Percentiles rank a stretch among this genome's conserved stretches.
These are phyloP conservation scores for Saksenaea vasiformis DNA, from an alignment of 371 early-diverging fungal genomes.

Conservation along the genomic window DNA sequence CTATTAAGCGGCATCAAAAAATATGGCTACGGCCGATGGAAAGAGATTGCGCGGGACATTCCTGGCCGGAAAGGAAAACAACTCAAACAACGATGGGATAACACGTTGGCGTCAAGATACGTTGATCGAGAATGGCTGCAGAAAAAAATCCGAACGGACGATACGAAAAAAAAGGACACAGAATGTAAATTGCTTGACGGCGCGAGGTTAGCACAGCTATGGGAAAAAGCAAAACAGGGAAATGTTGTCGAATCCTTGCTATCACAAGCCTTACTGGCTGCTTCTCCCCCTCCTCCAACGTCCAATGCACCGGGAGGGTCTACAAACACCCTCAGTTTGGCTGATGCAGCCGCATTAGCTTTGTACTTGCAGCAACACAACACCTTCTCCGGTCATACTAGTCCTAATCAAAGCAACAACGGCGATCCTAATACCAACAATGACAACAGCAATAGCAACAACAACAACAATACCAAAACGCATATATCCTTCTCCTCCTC, in stretches of 20 bases:
- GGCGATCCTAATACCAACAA: neutral
- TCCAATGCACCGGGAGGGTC: neutral
- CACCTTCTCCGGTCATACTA: slow-evolving; percentile 14
- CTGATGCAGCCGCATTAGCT: slow-evolving; percentile 14
- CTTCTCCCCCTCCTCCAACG: neutral
- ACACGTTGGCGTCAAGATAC: slow-evolving; percentile 43
- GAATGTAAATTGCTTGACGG: neutral
- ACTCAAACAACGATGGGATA: slow-evolving; percentile 50
- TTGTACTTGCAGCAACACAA: slow-evolving; percentile 13
- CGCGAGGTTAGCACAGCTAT: neutral
- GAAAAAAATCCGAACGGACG: slow-evolving; percentile 29
- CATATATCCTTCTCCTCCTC: neutral
- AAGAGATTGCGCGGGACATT: slow-evolving; percentile 42
- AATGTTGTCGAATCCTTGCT: neutral
- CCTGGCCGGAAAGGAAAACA: slow-evolving; percentile 48
- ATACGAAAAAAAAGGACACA: slow-evolving; percentile 7
- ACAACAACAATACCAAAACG: slow-evolving; percentile 1
- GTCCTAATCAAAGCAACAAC: neutral
- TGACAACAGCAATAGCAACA: slow-evolving; percentile 14
- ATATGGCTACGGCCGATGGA: slow-evolving; percentile 50
- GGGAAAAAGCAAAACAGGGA: slow-evolving; percentile 2
- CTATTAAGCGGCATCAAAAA: slow-evolving; percentile 42
- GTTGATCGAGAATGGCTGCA: slow-evolving; percentile 46
- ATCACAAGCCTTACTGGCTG: neutral
- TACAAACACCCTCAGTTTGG: neutral